Conservation (phyloP, 345 rosid genomes). For the Conringia planisiliqua region DNA sequence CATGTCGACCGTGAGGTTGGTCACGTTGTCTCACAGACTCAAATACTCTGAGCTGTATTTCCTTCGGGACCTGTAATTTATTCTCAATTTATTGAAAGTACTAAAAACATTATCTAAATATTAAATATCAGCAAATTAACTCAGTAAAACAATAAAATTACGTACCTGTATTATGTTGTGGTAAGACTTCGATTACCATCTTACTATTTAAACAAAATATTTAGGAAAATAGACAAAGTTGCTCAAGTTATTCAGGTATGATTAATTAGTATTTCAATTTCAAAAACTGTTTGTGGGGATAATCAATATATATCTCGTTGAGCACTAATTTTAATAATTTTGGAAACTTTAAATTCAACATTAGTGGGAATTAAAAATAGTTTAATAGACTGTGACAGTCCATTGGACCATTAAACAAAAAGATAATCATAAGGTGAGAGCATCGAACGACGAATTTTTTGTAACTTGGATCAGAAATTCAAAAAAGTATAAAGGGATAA, state of each 20-base stretch:
- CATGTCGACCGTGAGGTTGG: conserved; percentile 17
- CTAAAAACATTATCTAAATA: background rate
- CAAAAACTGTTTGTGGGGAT: background rate
- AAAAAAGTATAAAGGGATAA: conserved; percentile 4
- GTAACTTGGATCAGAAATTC: conserved; percentile 25
- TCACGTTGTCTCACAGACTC: conserved; percentile 4
- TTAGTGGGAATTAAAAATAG: conserved; percentile 3
- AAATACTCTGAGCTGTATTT: conserved; percentile 1
- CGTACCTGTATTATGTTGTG: background rate
- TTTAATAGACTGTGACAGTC: conserved; percentile 20
- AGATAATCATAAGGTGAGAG: conserved; percentile 3
- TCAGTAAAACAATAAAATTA: background rate
- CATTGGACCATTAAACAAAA: conserved; percentile 16
- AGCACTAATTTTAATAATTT: background rate
- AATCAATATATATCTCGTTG: background rate
- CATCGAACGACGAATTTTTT: conserved; percentile 29
- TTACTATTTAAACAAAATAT: background rate
- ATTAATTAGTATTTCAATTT: background rate
- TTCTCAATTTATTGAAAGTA: background rate
- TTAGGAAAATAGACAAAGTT: background rate
- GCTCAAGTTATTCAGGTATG: background rate
- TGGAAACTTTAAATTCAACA: conserved; percentile 27
- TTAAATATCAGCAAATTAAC: too few species aligned
- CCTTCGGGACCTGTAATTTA: background rate
- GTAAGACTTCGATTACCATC: background rate